Evolutionary conservation across 768 basidiomycete species (phyloP).

Genomic region (Mycena epipterygia): DNA sequence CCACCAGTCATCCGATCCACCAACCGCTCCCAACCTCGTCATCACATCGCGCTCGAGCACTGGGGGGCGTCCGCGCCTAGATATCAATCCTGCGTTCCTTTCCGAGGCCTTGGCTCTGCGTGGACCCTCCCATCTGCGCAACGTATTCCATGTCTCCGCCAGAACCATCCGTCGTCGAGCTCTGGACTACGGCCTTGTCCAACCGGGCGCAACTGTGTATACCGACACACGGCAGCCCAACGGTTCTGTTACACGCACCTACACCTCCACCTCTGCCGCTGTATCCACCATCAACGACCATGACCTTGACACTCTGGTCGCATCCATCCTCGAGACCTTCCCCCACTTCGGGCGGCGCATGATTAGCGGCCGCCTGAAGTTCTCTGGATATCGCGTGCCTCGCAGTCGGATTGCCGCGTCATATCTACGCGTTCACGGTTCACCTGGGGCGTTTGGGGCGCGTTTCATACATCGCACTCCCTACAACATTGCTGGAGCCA

Average conservation of each 20-base stretch:
- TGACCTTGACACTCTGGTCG: conserved; percentile 30
- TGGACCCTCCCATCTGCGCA: not conserved
- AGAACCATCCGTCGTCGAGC: conserved; percentile 31
- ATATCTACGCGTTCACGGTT: conserved; percentile 32
- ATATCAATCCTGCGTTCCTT: conserved; percentile 40
- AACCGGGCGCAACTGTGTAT: conserved; percentile 22
- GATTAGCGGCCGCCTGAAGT: conserved; percentile 33
- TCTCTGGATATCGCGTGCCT: conserved; percentile 30
- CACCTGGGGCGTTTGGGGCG: conserved; percentile 30
- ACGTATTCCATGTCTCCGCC: not conserved
- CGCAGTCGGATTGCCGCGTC: conserved; percentile 28
- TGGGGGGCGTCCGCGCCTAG: conserved; percentile 34
- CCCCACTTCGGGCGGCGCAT: conserved; percentile 37
- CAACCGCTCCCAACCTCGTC: not conserved
- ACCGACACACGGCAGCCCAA: not conserved
- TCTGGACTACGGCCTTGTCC: conserved; percentile 31
- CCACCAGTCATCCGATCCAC: conserved; percentile 31
- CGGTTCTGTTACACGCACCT: not conserved
- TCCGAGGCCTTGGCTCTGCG: conserved; percentile 42
- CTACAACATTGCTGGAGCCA: conserved; percentile 37
- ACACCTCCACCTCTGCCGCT: conserved; percentile 11
- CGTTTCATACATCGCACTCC: conserved; percentile 37
- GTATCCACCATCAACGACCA: conserved; percentile 35
- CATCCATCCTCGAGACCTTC: conserved; percentile 29
- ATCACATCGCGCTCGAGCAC: conserved; percentile 12